Evolutionary conservation across 2,329 filamentous ascomycete species (phyloP).

Genomic region (Apiospora saccharicola): DNA sequence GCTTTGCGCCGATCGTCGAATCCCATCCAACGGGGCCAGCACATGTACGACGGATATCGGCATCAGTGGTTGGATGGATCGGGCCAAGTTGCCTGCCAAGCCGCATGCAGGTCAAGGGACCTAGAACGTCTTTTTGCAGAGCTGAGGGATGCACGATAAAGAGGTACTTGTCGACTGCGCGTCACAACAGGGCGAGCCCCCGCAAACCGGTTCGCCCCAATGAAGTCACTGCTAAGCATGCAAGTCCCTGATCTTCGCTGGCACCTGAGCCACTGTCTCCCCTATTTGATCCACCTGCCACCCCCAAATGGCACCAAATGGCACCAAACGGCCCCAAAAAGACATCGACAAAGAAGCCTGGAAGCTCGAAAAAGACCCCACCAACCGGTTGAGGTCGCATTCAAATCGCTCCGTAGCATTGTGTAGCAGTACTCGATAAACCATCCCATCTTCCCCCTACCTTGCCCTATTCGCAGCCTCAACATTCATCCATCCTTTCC

Average conservation of each 20-base stretch:
- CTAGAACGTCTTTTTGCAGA: background rate
- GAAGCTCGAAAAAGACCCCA: background rate
- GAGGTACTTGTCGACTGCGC: conserved; percentile 2
- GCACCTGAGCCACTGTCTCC: conserved; percentile 12
- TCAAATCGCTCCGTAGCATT: background rate
- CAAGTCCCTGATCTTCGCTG: conserved; percentile 17
- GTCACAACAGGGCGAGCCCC: background rate
- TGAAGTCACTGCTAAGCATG: conserved; percentile 17
- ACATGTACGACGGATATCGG: background rate
- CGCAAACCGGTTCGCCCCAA: background rate
- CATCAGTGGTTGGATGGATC: conserved; percentile 1
- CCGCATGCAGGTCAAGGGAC: background rate
- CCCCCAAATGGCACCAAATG: background rate
- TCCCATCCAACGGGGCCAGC: background rate
- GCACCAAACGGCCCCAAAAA: background rate
- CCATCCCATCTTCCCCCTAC: conserved; percentile 11
- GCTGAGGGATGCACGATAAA: conserved; percentile 13
- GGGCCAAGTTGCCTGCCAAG: conserved; percentile 9
- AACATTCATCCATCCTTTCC: conserved; percentile 4
- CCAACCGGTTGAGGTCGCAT: background rate
- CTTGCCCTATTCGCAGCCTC: conserved; percentile 3
- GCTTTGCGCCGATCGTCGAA: background rate
- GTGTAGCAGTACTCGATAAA: background rate
- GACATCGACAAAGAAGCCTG: background rate
- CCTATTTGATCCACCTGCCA: background rate